phyloP scores from a whole-genome alignment of 345 rosid species.

The Passiflora organensis region DNA sequence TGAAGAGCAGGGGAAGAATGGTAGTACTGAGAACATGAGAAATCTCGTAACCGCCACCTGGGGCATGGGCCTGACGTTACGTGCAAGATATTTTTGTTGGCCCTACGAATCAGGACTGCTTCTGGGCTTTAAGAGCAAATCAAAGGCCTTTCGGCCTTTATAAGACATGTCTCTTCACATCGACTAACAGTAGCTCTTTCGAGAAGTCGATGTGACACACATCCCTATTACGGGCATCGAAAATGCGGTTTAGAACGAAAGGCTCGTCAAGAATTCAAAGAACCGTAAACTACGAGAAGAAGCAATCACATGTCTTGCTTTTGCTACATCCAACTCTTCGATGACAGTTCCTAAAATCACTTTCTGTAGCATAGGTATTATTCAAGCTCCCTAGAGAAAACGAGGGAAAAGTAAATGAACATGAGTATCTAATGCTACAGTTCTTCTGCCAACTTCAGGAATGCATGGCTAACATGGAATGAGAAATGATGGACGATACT shows the following conservation, averaged over 20 bases:
- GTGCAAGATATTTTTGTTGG: no score
- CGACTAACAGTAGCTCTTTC: no score
- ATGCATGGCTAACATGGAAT: not conserved
- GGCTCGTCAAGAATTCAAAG: not conserved
- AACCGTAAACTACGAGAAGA: not conserved
- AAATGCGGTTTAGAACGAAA: no score
- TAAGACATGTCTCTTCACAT: no score
- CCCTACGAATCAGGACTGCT: no score
- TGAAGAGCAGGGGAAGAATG: no score
- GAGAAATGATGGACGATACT: not conserved
- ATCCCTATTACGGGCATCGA: no score
- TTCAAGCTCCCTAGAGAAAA: slow-evolving; percentile 8
- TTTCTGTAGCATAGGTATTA: slow-evolving; percentile 10
- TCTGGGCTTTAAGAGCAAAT: no score
- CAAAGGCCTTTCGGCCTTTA: no score
- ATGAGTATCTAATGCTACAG: slow-evolving; percentile 8
- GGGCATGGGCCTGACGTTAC: no score
- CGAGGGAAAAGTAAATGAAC: slow-evolving; percentile 1
- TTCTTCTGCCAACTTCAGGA: slow-evolving; percentile 2
- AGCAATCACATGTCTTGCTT: not conserved
- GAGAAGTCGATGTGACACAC: no score
- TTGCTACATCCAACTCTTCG: not conserved
- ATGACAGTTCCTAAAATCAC: not conserved
- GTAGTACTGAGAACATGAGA: not conserved
- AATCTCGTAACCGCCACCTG: not conserved